A percentile compares a stretch with the other conserved stretches of the same genome.
phyloP scores from a whole-genome alignment of 306 rosid genomes.

The Fagus sylvatica region DNA sequence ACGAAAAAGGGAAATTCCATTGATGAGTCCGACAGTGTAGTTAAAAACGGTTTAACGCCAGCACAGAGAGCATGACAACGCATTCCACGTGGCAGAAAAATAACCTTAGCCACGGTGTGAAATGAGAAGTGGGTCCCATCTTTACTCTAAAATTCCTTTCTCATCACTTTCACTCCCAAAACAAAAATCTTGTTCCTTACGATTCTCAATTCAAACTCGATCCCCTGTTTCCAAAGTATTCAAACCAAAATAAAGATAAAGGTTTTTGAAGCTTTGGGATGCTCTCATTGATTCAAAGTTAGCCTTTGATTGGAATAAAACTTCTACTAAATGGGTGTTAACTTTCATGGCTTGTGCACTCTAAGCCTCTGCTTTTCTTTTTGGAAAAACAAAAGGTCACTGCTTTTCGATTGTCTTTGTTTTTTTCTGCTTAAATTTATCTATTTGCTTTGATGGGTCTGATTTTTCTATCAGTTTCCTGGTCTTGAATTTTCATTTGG shows the following conservation, averaged over 20 bases:
- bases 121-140: slow-evolving; percentile 36
- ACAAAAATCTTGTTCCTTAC: slow-evolving; percentile 36
- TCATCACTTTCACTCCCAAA: slow-evolving; percentile 10
- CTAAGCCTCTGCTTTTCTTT: slow-evolving; percentile 44
- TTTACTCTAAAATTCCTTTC: slow-evolving; percentile 14
- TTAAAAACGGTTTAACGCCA: slow-evolving; percentile 39
- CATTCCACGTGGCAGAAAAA: slow-evolving; percentile 42
- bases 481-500: slow-evolving; percentile 10
- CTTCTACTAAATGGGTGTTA: slow-evolving; percentile 39
- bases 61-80: slow-evolving; percentile 3
- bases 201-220: slow-evolving; percentile 19
- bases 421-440: not conserved
- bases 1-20: not conserved
- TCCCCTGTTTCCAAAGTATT: not conserved
- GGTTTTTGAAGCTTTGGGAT: slow-evolving; percentile 44
- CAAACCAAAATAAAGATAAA: slow-evolving; percentile 16
- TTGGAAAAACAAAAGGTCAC: slow-evolving; percentile 54
- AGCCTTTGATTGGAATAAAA: slow-evolving; percentile 32
- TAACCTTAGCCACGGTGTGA: slow-evolving; percentile 12
- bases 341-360: slow-evolving; percentile 38
- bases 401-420: slow-evolving; percentile 19
- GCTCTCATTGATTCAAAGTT: slow-evolving; percentile 38
- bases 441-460: slow-evolving; percentile 4
- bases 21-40: slow-evolving; percentile 5
- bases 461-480: slow-evolving; percentile 17